These are phyloP conservation scores for Fusarium tupiense DNA, from an alignment of 2,329 filamentous ascomycete genomes.

Conservation along the genomic window DNA sequence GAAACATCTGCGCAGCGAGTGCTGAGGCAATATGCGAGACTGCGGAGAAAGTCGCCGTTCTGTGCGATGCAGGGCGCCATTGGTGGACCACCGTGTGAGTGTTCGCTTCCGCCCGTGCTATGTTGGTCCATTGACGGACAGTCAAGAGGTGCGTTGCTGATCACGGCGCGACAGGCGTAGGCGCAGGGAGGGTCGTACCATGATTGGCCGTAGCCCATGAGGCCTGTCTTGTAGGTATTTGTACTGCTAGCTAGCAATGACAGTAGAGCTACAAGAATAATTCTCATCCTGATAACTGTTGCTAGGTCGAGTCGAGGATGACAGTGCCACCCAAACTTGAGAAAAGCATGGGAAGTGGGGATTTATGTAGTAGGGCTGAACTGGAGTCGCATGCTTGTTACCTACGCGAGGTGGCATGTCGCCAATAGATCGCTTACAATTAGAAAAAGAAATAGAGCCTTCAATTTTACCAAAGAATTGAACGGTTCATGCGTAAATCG, in stretches of 20 bases:
- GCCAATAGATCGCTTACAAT: background rate
- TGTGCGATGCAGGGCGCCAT: background rate
- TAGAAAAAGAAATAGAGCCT: rapidly evolving
- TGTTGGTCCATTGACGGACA: background rate
- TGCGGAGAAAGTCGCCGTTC: background rate
- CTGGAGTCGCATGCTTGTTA: background rate
- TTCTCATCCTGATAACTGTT: rapidly evolving
- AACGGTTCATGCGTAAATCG: background rate
- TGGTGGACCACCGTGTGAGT: background rate
- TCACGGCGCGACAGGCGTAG: background rate
- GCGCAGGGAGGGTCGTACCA: background rate
- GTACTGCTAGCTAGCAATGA: background rate
- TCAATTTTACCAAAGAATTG: rapidly evolving
- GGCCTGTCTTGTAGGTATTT: background rate
- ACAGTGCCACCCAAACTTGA: rapidly evolving
- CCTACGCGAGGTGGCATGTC: background rate
- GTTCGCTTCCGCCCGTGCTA: background rate
- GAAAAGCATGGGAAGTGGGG: rapidly evolving
- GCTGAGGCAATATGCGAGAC: background rate
- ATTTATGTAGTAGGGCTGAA: background rate
- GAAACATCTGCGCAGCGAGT: background rate
- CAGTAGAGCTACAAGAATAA: background rate
- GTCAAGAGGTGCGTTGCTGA: background rate
- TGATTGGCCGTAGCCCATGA: background rate
- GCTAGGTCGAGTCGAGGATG: rapidly evolving